phyloP scores from a whole-genome alignment of 1,139 yeast species.

The Suhomyces kunorum region DNA sequence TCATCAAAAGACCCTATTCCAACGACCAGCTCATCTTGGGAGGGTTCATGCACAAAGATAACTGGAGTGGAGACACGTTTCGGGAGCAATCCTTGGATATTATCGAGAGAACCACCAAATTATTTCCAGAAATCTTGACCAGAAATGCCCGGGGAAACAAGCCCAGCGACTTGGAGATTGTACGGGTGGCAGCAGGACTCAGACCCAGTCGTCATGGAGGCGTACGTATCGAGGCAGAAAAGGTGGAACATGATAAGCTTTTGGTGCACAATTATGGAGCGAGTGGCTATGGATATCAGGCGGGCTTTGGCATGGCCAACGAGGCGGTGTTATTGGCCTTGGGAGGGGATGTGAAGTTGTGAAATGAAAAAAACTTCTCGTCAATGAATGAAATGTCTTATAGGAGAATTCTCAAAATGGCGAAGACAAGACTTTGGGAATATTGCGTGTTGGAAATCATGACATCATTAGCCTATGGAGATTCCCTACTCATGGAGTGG shows the following conservation, averaged over 20 bases:
- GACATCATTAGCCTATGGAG: no score
- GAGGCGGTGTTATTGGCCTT: constrained; percentile 15
- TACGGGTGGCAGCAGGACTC: constrained; percentile 65
- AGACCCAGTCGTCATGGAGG: constrained; percentile 75
- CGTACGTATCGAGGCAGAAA: constrained; percentile 57
- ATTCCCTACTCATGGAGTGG: no score
- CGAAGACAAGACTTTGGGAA: no score
- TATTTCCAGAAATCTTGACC: constrained; percentile 54
- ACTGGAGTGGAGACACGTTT: constrained; percentile 59
- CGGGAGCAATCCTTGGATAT: constrained; percentile 58
- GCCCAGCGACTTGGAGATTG: constrained; percentile 42
- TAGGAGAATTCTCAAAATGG: no score
- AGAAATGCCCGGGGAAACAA: constrained; percentile 27
- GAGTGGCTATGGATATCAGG: constrained; percentile 74
- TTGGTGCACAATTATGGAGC: constrained; percentile 74
- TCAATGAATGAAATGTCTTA: no score
- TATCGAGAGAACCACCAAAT: constrained; percentile 52
- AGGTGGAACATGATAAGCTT: constrained; percentile 29
- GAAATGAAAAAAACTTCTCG: neutral
- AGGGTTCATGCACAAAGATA: constrained; percentile 61
- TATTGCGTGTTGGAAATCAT: no score
- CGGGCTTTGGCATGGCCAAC: constrained; percentile 65
- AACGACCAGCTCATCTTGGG: constrained; percentile 65
- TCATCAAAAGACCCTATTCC: constrained; percentile 68
- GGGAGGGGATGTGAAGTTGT: constrained; percentile 8